Base-by-base conservation (phyloP, 192 early-diverging fungal genomes). In the Coemansia sp. region DNA sequence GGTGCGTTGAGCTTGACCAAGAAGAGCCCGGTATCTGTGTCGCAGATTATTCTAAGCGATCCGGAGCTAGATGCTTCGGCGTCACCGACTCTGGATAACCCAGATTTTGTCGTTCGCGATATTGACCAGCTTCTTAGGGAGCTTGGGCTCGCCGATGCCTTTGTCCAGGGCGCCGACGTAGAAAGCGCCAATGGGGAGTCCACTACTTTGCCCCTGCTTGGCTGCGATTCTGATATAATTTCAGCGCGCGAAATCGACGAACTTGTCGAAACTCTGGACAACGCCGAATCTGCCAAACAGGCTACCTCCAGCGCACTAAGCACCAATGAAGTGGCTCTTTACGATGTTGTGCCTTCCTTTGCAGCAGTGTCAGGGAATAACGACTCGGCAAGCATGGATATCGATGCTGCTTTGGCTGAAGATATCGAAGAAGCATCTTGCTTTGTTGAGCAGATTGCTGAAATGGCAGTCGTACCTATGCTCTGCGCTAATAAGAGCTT, bases 71-170 rank as follows among this genome's bases (percentile, higher is more conserved):
- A 54, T 34, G 35, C 58, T 37, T 4, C 58, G 20, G 55, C 14
- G 14, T 15, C 14, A 15, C 3, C 17, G 45, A 8, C 8, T 8
- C 45, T 15, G 45, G 45, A 48, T 15, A 48, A 38, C 3, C 22
- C 43, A 1, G 41, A 48, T 5, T 64, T 51, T 71, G 72, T 67
- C 4, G 51, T 79, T 20, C 38, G 61, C 9, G 77, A 74, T 48
- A 74, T 80, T 58, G 78, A 80, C 59, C 70, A 80, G 63, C 59
- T 80, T 20, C 43, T 80, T 8, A n/a, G 37, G 33, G 78, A 80
- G 58, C 54, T 75, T 9, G 73, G 70, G 0, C 57, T 75, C 14
- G 61, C 73, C 1, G 70, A 69, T 28, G n/a, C 59, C 9, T 56
- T 74, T 34, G 63, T 70, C 34, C 55, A 57, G 55, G 55, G 55